phyloP scores from a whole-genome alignment of 192 early-diverging fungal genomes.

The Backusella parvicylindrica region DNA sequence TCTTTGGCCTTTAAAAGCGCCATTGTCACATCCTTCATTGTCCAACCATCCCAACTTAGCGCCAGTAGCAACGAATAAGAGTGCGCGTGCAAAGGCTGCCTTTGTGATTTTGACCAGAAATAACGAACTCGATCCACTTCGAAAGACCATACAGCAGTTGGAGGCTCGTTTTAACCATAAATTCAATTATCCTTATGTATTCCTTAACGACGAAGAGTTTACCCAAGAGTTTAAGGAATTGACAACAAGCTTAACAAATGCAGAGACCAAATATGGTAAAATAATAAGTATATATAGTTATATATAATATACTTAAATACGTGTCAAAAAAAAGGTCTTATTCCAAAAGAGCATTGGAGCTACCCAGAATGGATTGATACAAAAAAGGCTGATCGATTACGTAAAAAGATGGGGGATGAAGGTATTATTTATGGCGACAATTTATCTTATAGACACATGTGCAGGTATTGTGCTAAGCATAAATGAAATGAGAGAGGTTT shows the following conservation, averaged over 20 bases:
- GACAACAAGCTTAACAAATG: constrained; percentile 51
- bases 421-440: constrained; percentile 59
- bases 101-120: constrained; percentile 79
- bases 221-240: constrained; percentile 61
- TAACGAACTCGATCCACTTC: constrained; percentile 59
- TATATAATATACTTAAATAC: too few species aligned
- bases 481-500: background rate
- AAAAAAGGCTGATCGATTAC: constrained; percentile 45
- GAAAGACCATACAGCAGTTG: constrained; percentile 58
- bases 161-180: constrained; percentile 79
- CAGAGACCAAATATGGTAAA: constrained; percentile 58
- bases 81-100: constrained; percentile 48
- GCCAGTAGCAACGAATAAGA: background rate
- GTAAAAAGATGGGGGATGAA: constrained; percentile 50
- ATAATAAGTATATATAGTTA: too few species aligned
- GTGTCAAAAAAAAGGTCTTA: constrained; percentile 44
- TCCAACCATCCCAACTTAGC: constrained; percentile 13
- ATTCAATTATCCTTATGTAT: constrained; percentile 85
- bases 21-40: background rate
- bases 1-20: constrained; percentile 5
- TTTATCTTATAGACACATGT: constrained; percentile 70
- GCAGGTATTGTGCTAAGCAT: constrained; percentile 46
- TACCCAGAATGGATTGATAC: constrained; percentile 65
- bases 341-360: constrained; percentile 59
- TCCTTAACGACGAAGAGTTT: constrained; percentile 80